phyloP scores from a whole-genome alignment of 2,329 filamentous ascomycete genomes.

The Colletotrichum sp. region DNA sequence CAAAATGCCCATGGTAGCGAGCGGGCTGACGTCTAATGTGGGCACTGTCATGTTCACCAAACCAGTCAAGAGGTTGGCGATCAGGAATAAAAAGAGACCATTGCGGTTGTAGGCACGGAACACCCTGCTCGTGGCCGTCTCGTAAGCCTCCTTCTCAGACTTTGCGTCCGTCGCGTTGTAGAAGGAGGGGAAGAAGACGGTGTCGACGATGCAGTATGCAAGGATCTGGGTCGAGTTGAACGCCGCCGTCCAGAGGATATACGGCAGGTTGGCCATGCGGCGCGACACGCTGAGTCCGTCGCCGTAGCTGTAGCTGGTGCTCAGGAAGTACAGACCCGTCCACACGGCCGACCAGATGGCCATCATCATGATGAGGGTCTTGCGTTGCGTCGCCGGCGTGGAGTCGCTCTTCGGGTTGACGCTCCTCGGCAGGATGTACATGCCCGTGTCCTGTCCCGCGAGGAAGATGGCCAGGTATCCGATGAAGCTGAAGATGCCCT shows the following conservation, averaged over 20 bases:
- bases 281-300: slow-evolving; percentile 81
- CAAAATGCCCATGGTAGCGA: slow-evolving; percentile 75
- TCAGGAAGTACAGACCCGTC: slow-evolving; percentile 71
- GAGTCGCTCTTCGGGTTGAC: slow-evolving; percentile 47
- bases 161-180: slow-evolving; percentile 61
- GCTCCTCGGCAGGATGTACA: slow-evolving; percentile 74
- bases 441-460: slow-evolving; percentile 82
- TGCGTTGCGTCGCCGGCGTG: slow-evolving; percentile 52
- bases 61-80: slow-evolving; percentile 90
- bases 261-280: slow-evolving; percentile 89
- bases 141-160: slow-evolving; percentile 67
- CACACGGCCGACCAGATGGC: slow-evolving; percentile 70
- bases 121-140: slow-evolving; percentile 79
- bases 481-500: slow-evolving; percentile 93
- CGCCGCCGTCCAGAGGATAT: slow-evolving; percentile 89
- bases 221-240: slow-evolving; percentile 88
- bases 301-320: slow-evolving; percentile 72
- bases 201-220: slow-evolving; percentile 79
- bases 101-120: slow-evolving; percentile 87
- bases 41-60: slow-evolving; percentile 85
- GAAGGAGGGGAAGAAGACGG: slow-evolving; percentile 75
- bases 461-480: slow-evolving; percentile 97
- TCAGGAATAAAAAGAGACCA: slow-evolving; percentile 81
- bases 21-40: slow-evolving; percentile 74
- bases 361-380: slow-evolving; percentile 67